A percentile compares a stretch with the other conserved stretches of the same genome.
phyloP scores from a whole-genome alignment of 495 filamentous ascomycete genomes.

The Hypoxylon fragiforme region DNA sequence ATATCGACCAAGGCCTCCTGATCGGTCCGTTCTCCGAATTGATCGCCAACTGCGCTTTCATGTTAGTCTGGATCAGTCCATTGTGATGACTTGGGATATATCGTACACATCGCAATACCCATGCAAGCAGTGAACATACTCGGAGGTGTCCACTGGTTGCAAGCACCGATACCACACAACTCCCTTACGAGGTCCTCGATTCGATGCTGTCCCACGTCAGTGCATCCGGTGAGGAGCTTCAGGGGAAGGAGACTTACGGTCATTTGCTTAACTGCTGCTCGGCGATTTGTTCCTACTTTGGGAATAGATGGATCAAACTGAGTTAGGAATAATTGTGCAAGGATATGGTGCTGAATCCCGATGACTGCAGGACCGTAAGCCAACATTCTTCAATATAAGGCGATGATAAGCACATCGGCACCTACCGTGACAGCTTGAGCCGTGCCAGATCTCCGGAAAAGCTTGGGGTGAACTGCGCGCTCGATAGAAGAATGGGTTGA shows the following conservation, averaged over 20 bases:
- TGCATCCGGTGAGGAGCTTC: not conserved
- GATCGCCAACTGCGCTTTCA: slow-evolving; percentile 49
- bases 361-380: slow-evolving; percentile 43
- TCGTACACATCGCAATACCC: slow-evolving; percentile 55
- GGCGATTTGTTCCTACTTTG: slow-evolving; percentile 38
- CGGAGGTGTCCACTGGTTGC: slow-evolving; percentile 56
- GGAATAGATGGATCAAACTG: slow-evolving; percentile 49
- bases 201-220: slow-evolving; percentile 36
- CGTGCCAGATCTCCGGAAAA: slow-evolving; percentile 54
- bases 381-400: not conserved
- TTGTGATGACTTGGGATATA: slow-evolving; percentile 4
- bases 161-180: slow-evolving; percentile 55
- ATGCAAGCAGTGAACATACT: slow-evolving; percentile 59
- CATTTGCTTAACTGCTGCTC: slow-evolving; percentile 37
- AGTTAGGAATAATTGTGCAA: slow-evolving; percentile 53
- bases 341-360: slow-evolving; percentile 57
- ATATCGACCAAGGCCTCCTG: slow-evolving; percentile 50
- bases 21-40: slow-evolving; percentile 46
- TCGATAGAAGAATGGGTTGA: slow-evolving; percentile 43
- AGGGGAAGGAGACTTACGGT: slow-evolving; percentile 28
- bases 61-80: slow-evolving; percentile 11
- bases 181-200: slow-evolving; percentile 49
- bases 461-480: slow-evolving; percentile 20
- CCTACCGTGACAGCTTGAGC: slow-evolving; percentile 53
- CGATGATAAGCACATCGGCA: not conserved